Evolutionary conservation across 768 basidiomycete genomes (phyloP), one percentile per base, ranked within the genome.

Genomic region (Calocera cornea): DNA sequence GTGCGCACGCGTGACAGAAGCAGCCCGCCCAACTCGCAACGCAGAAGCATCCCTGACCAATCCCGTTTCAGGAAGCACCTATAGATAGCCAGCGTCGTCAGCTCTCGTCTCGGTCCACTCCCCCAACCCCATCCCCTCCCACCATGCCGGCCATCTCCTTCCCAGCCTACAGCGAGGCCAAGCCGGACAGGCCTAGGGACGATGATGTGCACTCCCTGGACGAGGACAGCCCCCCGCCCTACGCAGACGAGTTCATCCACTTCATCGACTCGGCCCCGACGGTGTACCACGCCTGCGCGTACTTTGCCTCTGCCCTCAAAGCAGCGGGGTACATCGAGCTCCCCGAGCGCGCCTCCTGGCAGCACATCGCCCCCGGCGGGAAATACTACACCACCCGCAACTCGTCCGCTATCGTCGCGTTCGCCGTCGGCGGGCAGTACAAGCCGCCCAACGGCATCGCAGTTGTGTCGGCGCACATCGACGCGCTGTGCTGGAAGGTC

Each of bases 331-430:
- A 5, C 19, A 19, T 60, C 7, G 54, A 60, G 54, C 54, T 60
- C 54, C 54, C 27, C 7, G 54, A 60, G 54, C 54, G 54, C 54
- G 2, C 54, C 10, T 60, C 54, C 31, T 60, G 54, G 54, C 10
- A 5, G 54, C 31, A 11, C 54, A 60, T 60, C 31, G 5, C 7
- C 14, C 54, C 54, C 2, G 54, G 54, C 14, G 54, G 54, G 14
- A 60, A 60, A 31, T 60, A 60, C 19, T 60, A 60, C 54, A 60
- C 54, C 5, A 60, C 54, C 16, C 54, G 54, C 27, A 60, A 60
- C 54, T 60, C 54, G 22, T 60, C 54, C 5, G 24, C 54, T 19
- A 60, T 60, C 24, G 22, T 60, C 31, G 54, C 54, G 7, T 60
- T 60, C 54, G 54, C 54, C 14, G 54, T 60, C 24, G 54, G 54